These are phyloP conservation scores for Fusarium anguioides DNA, from an alignment of 2,329 filamentous ascomycete genomes.

Conservation along the genomic window DNA sequence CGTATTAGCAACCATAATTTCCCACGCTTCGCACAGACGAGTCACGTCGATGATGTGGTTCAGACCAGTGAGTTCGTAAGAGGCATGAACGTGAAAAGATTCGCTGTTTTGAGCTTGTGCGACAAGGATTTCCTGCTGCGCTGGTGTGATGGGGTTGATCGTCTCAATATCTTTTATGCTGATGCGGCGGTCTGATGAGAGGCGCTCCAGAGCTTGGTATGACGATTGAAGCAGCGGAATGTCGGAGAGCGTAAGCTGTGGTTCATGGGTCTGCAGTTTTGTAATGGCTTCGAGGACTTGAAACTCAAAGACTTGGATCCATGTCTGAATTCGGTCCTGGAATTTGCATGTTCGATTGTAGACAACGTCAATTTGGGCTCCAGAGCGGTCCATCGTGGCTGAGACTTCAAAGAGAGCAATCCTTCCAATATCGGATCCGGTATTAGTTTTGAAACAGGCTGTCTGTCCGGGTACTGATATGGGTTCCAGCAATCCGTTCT, in stretches of 20 bases:
- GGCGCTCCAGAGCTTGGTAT: conserved; percentile 57
- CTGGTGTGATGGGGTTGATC: conserved; percentile 59
- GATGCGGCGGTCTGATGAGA: conserved; percentile 57
- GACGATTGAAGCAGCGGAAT: conserved; percentile 60
- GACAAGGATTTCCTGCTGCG: conserved; percentile 62
- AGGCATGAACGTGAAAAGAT: conserved; percentile 57
- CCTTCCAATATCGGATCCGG: conserved; percentile 59
- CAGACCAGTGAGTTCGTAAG: conserved; percentile 59
- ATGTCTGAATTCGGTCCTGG: conserved; percentile 57
- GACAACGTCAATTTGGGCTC: conserved; percentile 58
- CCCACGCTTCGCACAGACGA: conserved; percentile 62
- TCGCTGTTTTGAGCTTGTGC: conserved; percentile 56
- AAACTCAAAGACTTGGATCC: conserved; percentile 61
- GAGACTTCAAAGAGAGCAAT: conserved; percentile 64
- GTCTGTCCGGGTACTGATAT: conserved; percentile 55
- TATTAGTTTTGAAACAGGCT: conserved; percentile 55
- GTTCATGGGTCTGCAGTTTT: conserved; percentile 54
- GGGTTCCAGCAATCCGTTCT: conserved; percentile 62
- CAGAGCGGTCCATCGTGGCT: conserved; percentile 57
- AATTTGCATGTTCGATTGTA: conserved; percentile 57
- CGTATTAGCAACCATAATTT: conserved; percentile 59
- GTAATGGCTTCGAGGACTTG: conserved; percentile 58
- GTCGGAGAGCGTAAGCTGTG: conserved; percentile 62
- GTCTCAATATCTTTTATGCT: conserved; percentile 60
- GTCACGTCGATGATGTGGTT: conserved; percentile 56